A percentile compares a stretch with the other conserved stretches of the same genome.
Conservation (phyloP, 768 basidiomycete genomes). For the Psilocybe cyanescens region DNA sequence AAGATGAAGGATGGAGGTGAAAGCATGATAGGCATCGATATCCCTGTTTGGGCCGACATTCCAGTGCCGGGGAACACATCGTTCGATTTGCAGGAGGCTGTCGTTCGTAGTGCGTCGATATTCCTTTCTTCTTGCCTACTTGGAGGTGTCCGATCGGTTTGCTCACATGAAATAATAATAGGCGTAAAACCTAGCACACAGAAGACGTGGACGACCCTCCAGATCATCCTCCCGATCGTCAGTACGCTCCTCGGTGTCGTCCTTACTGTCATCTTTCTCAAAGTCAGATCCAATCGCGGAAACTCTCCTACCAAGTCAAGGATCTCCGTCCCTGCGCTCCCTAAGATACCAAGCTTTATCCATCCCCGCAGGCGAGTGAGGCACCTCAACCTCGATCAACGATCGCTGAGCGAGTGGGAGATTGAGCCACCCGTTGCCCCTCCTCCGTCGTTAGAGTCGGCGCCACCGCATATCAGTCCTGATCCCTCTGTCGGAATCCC, state of each 20-base stretch:
- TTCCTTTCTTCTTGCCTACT: not conserved
- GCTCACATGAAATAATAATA: not conserved
- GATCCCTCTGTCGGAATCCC: not conserved
- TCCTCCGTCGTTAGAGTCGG: not conserved
- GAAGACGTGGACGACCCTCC: slow-evolving; percentile 23
- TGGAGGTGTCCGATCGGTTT: not conserved
- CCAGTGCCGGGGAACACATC: slow-evolving; percentile 23
- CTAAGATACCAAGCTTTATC: not conserved
- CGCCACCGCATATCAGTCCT: not conserved
- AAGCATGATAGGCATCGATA: slow-evolving; percentile 9
- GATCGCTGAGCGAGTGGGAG: slow-evolving; percentile 3
- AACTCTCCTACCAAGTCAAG: slow-evolving; percentile 8
- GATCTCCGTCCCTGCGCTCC: not conserved
- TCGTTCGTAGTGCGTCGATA: slow-evolving; percentile 18
- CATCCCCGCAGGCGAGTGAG: slow-evolving; percentile 2
- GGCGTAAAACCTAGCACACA: not conserved
- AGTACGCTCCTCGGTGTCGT: slow-evolving; percentile 16
- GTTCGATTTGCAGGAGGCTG: slow-evolving; percentile 27
- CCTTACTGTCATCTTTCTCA: slow-evolving; percentile 15
- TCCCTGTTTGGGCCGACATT: slow-evolving; percentile 23
- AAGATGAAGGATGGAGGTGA: not conserved
- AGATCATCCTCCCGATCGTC: slow-evolving; percentile 23
- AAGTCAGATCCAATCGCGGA: too few relatives aligned
- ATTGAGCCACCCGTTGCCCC: slow-evolving; percentile 10
- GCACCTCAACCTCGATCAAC: not conserved